Evolutionary conservation across 331 rosid genomes (phyloP).

Genomic region (Saraca asoca): DNA sequence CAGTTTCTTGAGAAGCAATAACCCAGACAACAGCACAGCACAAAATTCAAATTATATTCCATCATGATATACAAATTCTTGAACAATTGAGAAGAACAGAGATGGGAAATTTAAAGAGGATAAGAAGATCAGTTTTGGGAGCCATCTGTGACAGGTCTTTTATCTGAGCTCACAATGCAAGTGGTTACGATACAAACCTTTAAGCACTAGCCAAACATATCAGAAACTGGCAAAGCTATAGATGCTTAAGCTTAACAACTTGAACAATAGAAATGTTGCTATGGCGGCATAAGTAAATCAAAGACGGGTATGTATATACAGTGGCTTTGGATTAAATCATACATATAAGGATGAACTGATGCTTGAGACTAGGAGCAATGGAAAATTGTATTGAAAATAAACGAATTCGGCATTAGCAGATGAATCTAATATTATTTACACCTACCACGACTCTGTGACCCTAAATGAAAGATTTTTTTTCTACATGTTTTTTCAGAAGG

Average conservation of each 20-base stretch:
- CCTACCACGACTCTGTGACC: not conserved
- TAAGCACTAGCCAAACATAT: constrained; percentile 10
- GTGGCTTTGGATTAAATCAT: not conserved
- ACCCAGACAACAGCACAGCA: not conserved
- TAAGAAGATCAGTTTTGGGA: not conserved
- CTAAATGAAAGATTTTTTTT: too few species aligned
- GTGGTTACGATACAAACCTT: not conserved
- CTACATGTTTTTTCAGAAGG: too few species aligned
- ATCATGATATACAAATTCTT: not conserved
- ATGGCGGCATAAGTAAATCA: not conserved
- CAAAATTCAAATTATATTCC: not conserved
- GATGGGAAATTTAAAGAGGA: not conserved
- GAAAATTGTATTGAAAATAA: not conserved
- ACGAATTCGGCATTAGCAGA: not conserved
- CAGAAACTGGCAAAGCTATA: not conserved
- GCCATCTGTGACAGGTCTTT: not conserved
- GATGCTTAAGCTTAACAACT: not conserved
- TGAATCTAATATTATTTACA: constrained; percentile 1
- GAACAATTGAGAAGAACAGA: not conserved
- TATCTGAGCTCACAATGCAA: not conserved
- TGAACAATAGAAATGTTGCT: not conserved
- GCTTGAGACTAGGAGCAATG: not conserved
- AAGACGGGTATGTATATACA: too few species aligned
- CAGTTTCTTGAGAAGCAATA: not conserved
- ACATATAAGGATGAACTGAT: not conserved